Evolutionary conservation across 1,139 yeast species (phyloP), one percentile per base, ranked within the genome.

Genomic region (Diutina neorugosa): DNA sequence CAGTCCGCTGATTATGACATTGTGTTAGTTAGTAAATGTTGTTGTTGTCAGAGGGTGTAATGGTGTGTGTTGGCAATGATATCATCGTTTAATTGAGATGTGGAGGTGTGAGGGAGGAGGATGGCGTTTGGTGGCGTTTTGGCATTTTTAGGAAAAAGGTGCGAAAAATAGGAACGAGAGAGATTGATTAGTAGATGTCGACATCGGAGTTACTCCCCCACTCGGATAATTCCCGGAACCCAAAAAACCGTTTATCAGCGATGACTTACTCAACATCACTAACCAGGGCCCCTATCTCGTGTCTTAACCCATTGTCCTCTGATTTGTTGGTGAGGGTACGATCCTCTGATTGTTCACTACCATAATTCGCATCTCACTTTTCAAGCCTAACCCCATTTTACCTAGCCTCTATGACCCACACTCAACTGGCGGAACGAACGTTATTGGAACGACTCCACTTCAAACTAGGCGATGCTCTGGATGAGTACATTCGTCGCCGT

Each of bases 401-500:
- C 12, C 37, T 4, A 31, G n/a, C 4, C 37, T 11, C 37, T 11
- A 31, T 31, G 37, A 31, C 37, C 37, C 37, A 31, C 37, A 31
- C 37, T n/a, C 37, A 31, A n/a, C 37, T 31, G 37, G n/a, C 12
- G 14, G 37, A 31, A 31, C 37, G 37, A 14, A 11, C 48, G 18
- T 14, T 46, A 4, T 34, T 46, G 19, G 37, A 25, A 20, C n/a
- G 18, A 9, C 40, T 46, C 41, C 9, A 65, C 57, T 74, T 72
- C 63, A 69, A 70, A 59, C 53, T 72, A n/a, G 69, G 69, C 4
- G 61, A 62, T 48, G 77, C 77, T 8, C 61, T 69, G 25, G 69
- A 69, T 25, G 77, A 70, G 53, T 74, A 74, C 57, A 78, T 77
- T 55, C 65, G 70, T 53, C 76, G 95, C 56, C 74, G 94, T 57